A percentile compares a stretch with the other conserved stretches of the same genome.
phyloP scores from a whole-genome alignment of 2,329 filamentous ascomycete genomes.

The Fusarium papillatum region DNA sequence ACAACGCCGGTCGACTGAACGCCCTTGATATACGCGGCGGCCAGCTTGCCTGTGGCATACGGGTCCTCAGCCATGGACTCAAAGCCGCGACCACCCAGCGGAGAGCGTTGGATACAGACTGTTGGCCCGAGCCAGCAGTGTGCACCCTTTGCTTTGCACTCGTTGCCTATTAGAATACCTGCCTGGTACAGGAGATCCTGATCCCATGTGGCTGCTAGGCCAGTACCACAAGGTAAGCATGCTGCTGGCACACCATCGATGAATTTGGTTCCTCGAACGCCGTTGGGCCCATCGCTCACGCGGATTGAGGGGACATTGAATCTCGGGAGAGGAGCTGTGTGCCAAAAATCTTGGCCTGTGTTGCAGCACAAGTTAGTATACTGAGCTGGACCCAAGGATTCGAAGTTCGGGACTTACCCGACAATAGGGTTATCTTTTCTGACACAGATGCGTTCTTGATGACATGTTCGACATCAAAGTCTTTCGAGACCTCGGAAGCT shows the following conservation, averaged over 20 bases:
- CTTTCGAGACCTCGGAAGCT: no score
- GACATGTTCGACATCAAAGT: constrained; percentile 11
- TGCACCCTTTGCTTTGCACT: constrained; percentile 16
- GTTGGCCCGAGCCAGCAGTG: constrained; percentile 16
- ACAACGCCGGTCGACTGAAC: neutral
- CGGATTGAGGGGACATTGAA: neutral
- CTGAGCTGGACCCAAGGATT: neutral
- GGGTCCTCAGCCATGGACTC: constrained; percentile 19
- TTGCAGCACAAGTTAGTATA: neutral
- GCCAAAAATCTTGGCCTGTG: constrained; percentile 21
- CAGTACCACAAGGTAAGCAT: constrained; percentile 13
- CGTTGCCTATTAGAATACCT: constrained; percentile 15
- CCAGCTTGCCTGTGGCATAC: neutral
- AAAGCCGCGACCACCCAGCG: constrained; percentile 7
- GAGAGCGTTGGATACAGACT: constrained; percentile 8
- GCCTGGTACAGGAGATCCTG: constrained; percentile 10
- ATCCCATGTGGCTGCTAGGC: constrained; percentile 28
- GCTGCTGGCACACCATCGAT: constrained; percentile 10
- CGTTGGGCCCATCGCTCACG: neutral
- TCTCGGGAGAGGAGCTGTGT: constrained; percentile 6
- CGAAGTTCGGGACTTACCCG: neutral
- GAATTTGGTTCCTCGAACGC: neutral
- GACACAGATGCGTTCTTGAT: constrained; percentile 11
- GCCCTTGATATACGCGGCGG: constrained; percentile 6
- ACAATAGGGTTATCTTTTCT: constrained; percentile 11